These are phyloP conservation scores for Aleurites moluccanus DNA, from an alignment of 441 rosid species.

Conservation along the genomic window DNA sequence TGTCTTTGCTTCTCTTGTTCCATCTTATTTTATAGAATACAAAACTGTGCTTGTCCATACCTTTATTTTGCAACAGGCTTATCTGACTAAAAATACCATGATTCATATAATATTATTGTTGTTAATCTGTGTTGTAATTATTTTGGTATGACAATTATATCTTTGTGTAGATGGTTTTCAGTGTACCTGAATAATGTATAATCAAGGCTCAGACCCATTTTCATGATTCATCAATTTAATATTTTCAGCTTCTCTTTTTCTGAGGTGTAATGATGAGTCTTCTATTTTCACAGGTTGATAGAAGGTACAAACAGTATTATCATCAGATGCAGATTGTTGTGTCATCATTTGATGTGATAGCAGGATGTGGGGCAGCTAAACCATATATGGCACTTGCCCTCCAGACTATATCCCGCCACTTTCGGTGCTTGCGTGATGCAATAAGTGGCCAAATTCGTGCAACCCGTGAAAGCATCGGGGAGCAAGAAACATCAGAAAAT, in stretches of 20 bases:
- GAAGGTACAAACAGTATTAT: slow-evolving; percentile 86
- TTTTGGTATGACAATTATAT: background rate
- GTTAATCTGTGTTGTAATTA: background rate
- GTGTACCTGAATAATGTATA: background rate
- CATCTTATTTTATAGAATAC: background rate
- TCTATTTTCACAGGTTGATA: slow-evolving; percentile 68
- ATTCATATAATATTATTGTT: background rate
- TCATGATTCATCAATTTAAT: slow-evolving; percentile 2
- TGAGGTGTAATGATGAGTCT: slow-evolving; percentile 10
- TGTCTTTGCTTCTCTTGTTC: background rate
- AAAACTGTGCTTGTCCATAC: background rate
- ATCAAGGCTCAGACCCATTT: background rate
- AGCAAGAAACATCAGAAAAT: slow-evolving; percentile 70
- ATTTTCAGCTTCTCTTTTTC: background rate
- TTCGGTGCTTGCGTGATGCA: slow-evolving; percentile 84
- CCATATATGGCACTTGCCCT: slow-evolving; percentile 93
- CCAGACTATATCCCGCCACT: slow-evolving; percentile 94
- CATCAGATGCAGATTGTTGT: slow-evolving; percentile 97
- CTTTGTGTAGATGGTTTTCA: background rate
- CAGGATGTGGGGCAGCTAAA: slow-evolving; percentile 88
- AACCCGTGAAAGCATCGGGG: slow-evolving; percentile 71
- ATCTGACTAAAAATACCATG: background rate
- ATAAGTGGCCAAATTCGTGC: slow-evolving; percentile 63
- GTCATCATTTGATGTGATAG: slow-evolving; percentile 86
- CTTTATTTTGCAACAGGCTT: background rate